Evolutionary conservation across 257 asterid species (phyloP).

Genomic region (Henckelia pumila): DNA sequence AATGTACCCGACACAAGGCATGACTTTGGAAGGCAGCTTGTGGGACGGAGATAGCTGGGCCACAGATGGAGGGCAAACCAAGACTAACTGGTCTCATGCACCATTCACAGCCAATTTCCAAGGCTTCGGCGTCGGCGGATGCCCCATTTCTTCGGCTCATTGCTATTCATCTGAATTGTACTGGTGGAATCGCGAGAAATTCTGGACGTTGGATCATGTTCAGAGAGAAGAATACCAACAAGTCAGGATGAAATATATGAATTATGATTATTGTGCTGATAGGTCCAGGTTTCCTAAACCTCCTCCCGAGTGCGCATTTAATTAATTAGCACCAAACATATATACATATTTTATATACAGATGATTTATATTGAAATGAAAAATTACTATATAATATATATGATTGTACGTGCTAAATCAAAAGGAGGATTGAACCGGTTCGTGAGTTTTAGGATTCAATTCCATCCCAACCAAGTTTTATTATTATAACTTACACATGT

Average conservation of each 20-base stretch:
- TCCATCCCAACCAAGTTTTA: no score
- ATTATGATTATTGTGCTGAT: slow-evolving; percentile 66
- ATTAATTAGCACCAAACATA: no score
- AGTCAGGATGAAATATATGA: slow-evolving; percentile 36
- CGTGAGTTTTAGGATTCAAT: no score
- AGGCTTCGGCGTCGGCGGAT: slow-evolving; percentile 40
- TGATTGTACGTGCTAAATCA: no score
- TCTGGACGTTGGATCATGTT: slow-evolving; percentile 29
- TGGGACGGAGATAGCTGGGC: slow-evolving; percentile 71
- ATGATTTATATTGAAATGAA: no score
- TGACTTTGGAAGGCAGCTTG: slow-evolving; percentile 53
- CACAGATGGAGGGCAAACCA: slow-evolving; percentile 56
- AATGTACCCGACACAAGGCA: slow-evolving; percentile 45
- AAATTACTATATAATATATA: no score
- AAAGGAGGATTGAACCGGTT: no score
- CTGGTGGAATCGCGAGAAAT: slow-evolving; percentile 43
- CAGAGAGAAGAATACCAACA: slow-evolving; percentile 20
- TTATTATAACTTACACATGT: no score
- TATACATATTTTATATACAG: no score
- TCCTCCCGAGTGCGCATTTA: slow-evolving; percentile 48
- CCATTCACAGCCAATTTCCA: slow-evolving; percentile 58
- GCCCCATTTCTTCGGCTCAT: slow-evolving; percentile 16
- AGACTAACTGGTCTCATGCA: slow-evolving; percentile 50
- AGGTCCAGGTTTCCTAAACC: slow-evolving; percentile 30
- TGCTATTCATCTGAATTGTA: slow-evolving; percentile 27